Evolutionary conservation across 345 rosid genomes (phyloP), one percentile per base, ranked within the genome.

Genomic region (Mercurialis annua): DNA sequence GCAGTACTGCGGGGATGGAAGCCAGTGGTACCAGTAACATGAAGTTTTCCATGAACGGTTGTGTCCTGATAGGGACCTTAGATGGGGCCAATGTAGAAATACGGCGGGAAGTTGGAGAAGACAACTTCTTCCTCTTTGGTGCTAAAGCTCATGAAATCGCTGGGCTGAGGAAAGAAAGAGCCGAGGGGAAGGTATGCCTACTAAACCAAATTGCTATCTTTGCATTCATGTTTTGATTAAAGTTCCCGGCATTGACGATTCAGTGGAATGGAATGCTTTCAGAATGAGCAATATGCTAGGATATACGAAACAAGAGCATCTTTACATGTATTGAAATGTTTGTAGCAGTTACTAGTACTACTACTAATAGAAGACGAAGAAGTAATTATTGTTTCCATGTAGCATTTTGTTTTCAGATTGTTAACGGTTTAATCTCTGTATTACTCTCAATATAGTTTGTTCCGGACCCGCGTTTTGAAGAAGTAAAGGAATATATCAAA

Each of bases 1-100:
- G 72, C 71, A 87, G 97, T 74, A 90, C 93, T 23, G 92, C 93
- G 65, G 97, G 97, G n/a, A 90, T 90, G 97, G 97, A 90, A 74
- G 97, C 97, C 27, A 90, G 97, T 76, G 97, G 97, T 78, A 90
- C 97, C 60, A 87, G 97, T 81, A 90, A 90, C 78, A 90, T 90
- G 96, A 90, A 90, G 82, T 90, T 90, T 72, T 74, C 93, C 9
- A 90, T 90, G 97, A 90, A 90, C 66, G 92, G 93, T 43, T 87
- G 97, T 69, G 62, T 87, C 66, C 77, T 82, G 62, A 90, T 90
- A 46, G 97, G 97, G 56, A 90, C 97, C 21, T 77, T 90, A 73
- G 97, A 90, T 74, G 93, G 96, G 18, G 93, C 96, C 17, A 90
- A 90, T 53, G 96, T 90, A 12, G 96, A 90, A 75, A 90, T 90